Evolutionary conservation across 371 early-diverging fungal species (phyloP).

Genomic region (Massospora cicadina): DNA sequence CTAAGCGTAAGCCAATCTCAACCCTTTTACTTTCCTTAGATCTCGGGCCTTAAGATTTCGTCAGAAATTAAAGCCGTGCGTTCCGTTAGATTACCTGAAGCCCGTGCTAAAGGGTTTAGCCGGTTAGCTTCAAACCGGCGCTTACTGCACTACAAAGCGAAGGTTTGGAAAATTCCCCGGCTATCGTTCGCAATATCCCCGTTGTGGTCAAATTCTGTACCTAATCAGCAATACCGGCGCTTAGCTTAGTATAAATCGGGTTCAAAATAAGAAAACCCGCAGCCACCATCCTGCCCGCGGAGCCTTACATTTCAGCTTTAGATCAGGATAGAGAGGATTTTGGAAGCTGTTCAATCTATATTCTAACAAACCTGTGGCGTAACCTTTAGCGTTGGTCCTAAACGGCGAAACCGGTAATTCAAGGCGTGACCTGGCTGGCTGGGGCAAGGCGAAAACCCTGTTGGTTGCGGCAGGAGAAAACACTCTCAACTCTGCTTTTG

Average conservation of each 20-base stretch:
- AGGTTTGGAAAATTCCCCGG: conserved; percentile 56
- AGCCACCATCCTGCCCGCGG: neutral
- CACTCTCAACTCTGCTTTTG: too few species aligned
- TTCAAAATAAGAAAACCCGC: neutral
- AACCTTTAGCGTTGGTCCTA: neutral
- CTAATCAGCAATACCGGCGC: conserved; percentile 14
- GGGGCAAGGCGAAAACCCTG: neutral
- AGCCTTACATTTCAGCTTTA: neutral
- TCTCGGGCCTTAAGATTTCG: conserved; percentile 35
- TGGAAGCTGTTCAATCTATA: neutral
- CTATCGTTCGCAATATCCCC: conserved; percentile 48
- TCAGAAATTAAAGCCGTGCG: neutral
- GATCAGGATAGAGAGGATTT: neutral
- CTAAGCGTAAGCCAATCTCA: conserved; percentile 2
- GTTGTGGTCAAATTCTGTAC: conserved; percentile 52
- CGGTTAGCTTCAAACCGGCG: neutral
- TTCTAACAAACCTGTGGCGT: neutral
- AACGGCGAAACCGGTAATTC: neutral
- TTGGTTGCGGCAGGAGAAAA: neutral
- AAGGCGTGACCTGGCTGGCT: neutral
- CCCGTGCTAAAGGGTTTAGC: conserved; percentile 27
- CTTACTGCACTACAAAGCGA: conserved; percentile 42
- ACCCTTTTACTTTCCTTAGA: conserved; percentile 32
- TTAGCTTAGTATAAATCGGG: neutral
- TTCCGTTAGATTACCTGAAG: conserved; percentile 20